Base-by-base conservation (phyloP, 805 yeast genomes). In the Kodamaea hsintzibuensis region DNA sequence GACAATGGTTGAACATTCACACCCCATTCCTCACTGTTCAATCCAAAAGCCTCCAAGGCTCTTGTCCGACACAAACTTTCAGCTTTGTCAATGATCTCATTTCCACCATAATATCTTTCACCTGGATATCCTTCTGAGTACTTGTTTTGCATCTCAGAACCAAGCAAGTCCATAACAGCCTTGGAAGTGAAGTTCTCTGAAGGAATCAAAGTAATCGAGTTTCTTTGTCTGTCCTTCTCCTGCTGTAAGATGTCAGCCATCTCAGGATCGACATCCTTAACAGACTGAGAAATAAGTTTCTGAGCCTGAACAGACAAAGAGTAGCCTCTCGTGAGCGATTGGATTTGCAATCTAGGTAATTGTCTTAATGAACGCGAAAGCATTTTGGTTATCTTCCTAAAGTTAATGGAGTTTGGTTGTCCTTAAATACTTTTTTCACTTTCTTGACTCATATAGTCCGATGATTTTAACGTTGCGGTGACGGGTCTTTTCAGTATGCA, bases 121-220 rank as follows among this genome's bases (percentile, higher is more conserved):
- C 98, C 98, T 56, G 99, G 99, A 78, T 95, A 93, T 59, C 99
- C 99, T 78, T 95, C 99, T 40, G 98, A 91, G 79, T 95, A 95
- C 81, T 95, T 95, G 85, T 95, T 95, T 73, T 89, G 89, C 97
- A 95, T 91, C 71, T 96, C 97, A 50, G 98, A 88, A 62, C 99
- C 99, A 66, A 93, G 85, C 35, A 96, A 90, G 68, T 95, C 98
- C 78, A 93, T 89, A 47, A 95, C 99, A 42, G 98, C 89, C 62
- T 88, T 88, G 52, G 98, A 89, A 54, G 99, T 95, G 80, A 93
- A 92, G 77, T 95, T 95, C 79, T 95, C 99, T 52, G 97, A 89
- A 33, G 99, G 97, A 72, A 95, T 95, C 71, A 95, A 82, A 47
- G 90, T 93, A 64, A 95, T 88, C 44, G 98, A 92, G 74, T 89